A percentile compares a stretch with the other conserved stretches of the same genome.
Evolutionary conservation across 164 flowering plant genomes (phyloP).

Genomic region (Akebia trifoliata): DNA sequence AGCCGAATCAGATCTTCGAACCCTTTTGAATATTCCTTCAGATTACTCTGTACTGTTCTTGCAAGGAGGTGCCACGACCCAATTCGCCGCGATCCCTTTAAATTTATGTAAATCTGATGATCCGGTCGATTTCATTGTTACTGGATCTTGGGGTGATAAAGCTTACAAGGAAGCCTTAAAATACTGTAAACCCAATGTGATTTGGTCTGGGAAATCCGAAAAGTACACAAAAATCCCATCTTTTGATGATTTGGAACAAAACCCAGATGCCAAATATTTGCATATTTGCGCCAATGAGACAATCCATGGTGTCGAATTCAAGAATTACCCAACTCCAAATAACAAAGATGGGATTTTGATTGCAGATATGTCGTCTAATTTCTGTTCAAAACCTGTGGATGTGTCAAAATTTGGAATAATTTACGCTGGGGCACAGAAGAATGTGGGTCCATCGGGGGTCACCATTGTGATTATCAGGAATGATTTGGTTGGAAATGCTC

Average conservation of each 20-base stretch:
- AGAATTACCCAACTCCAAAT: constrained; percentile 52
- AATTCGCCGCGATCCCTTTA: constrained; percentile 81
- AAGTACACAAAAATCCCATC: constrained; percentile 69
- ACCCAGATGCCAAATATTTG: constrained; percentile 67
- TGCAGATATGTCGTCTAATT: constrained; percentile 38
- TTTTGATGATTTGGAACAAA: constrained; percentile 51
- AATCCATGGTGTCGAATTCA: constrained; percentile 93
- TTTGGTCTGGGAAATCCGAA: constrained; percentile 87
- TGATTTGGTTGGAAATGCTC: constrained; percentile 79
- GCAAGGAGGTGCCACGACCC: constrained; percentile 97
- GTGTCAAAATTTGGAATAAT: constrained; percentile 74
- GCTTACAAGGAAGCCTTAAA: constrained; percentile 89
- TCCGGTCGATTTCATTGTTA: constrained; percentile 72
- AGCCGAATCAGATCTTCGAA: constrained; percentile 85
- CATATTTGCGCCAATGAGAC: constrained; percentile 98
- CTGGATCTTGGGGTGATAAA: constrained; percentile 97
- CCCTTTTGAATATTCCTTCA: constrained; percentile 50
- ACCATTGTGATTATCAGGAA: constrained; percentile 66
- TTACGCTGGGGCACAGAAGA: constrained; percentile 96
- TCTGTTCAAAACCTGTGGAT: constrained; percentile 47
- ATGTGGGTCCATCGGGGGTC: constrained; percentile 93
- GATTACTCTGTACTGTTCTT: constrained; percentile 76
- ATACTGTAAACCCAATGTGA: constrained; percentile 53
- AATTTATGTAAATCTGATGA: constrained; percentile 59
- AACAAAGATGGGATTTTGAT: constrained; percentile 25